Evolutionary conservation across 495 filamentous ascomycete species (phyloP), one percentile per base, ranked within the genome.

Genomic region (Halenospora varia): DNA sequence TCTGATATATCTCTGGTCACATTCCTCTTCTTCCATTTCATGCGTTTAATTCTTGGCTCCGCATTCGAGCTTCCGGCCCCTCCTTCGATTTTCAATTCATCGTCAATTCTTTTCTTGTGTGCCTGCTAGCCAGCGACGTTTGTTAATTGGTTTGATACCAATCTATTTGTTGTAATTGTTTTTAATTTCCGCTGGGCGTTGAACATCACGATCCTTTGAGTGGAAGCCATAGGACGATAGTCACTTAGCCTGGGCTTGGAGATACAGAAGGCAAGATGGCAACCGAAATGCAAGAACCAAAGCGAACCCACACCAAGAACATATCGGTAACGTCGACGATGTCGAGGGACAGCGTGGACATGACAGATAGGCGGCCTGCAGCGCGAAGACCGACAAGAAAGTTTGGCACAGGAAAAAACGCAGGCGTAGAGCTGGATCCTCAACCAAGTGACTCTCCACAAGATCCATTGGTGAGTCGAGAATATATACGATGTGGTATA

Each of bases 391-490:
- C 13, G 42, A 20, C 17, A 6, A 6, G 13, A 45, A 80, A 79
- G 60, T 80, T 75, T 25, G 76, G 68, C 8, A 68, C 61, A 56
- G 76, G 77, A 6, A 79, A 71, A 48, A 59, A 71, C 45, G 65
- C 68, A 10, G 62, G 62, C 22, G 63, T 78, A 15, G 76, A 79
- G 59, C 62, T 81, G 45, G 75, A 75, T 3, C 77, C 77, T 11
- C 76, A 75, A 42, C 76, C 77, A 1, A 79, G 76, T 48, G 71
- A 76, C 40, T 70, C 77, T 47, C 71, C 65, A 9, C 70, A 75
- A 46, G 78, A 81, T 54, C 78, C 78, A 46, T 54, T 80, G 57
- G 76, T 77, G 71, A 47, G 71, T 59, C 40, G n/a, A n/a, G n/a
- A n/a, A n/a, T n/a, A n/a, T 45, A 24, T 25, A 22, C 19, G 19